Evolutionary conservation across 2,329 filamentous ascomycete species (phyloP), one percentile per base, ranked within the genome.

Genomic region (Clonostachys solani): DNA sequence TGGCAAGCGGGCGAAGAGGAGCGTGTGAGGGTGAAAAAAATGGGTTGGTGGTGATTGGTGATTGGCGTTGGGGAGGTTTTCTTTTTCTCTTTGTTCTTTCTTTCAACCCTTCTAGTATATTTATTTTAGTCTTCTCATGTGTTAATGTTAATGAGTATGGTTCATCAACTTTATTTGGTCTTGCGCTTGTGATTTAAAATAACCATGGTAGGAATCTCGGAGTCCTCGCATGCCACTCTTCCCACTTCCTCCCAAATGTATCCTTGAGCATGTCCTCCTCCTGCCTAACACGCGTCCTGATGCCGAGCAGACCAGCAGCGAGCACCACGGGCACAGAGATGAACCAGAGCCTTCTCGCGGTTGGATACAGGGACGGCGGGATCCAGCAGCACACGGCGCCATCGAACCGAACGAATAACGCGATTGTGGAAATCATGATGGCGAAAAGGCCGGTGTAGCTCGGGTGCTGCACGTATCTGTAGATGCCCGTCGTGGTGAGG

Each of bases 181-280:
- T 2, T 9, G 10, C 23, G 23, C 2, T 29, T 29, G 23, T 29
- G 23, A 10, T 29, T 29, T 10, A 29, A 29, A 29, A 29, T 29
- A 29, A 29, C 23, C 23, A 38, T 38, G 78, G 77, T 33, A 81
- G 59, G 42, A 79, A 75, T 33, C 74, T 65, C 40, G 68, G 67
- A 6, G 77, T 81, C 46, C 46, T 58, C 4, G 51, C 49, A 60
- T 78, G 67, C 71, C 75, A 79, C 6, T 52, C 52, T 49, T 72
- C 69, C 75, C 77, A 81, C 43, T 72, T 60, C 12, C 54, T 51
- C 1, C 73, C 72, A 61, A 80, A 80, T 15, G 62, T 58, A 5
- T 54, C 60, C 44, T 54, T 62, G 50, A 81, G 49, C 75, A 82
- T 77, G 1, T 43, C 48, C 53, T 81, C 77, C 53, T 79, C 75